Evolutionary conservation across 495 filamentous ascomycete genomes (phyloP).

Genomic region (Penicillium psychrofluorescens): DNA sequence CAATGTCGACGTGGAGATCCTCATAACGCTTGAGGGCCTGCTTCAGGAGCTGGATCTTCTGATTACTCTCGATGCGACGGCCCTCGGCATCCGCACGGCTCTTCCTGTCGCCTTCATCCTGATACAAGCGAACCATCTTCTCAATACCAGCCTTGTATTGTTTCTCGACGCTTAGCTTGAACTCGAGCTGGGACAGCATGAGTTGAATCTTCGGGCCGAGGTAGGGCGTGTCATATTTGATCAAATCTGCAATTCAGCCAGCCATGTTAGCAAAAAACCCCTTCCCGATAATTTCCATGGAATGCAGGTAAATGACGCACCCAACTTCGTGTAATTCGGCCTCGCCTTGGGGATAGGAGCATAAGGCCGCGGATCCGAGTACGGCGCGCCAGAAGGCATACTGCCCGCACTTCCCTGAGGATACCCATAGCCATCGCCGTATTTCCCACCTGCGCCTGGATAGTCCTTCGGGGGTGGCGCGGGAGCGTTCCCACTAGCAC

Average conservation of each 20-base stretch:
- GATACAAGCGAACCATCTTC: constrained; percentile 97
- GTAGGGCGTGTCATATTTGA: constrained; percentile 96
- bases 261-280: constrained; percentile 3
- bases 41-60: constrained; percentile 94
- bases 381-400: constrained; percentile 81
- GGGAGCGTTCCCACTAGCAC: constrained; percentile 22
- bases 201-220: constrained; percentile 96
- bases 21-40: constrained; percentile 96
- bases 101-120: constrained; percentile 96
- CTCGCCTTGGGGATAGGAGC: constrained; percentile 63
- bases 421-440: constrained; percentile 49
- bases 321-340: constrained; percentile 93
- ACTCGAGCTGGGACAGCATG: constrained; percentile 97
- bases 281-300: neutral
- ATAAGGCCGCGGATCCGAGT: constrained; percentile 62
- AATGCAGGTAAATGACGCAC: constrained; percentile 42
- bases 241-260: constrained; percentile 62
- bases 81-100: constrained; percentile 88
- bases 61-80: constrained; percentile 84
- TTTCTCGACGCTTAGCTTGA: constrained; percentile 97
- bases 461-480: constrained; percentile 63
- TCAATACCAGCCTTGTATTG: constrained; percentile 99
- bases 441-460: constrained; percentile 41
- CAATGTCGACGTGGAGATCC: constrained; percentile 94
- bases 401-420: constrained; percentile 53